phyloP scores from a whole-genome alignment of 2,329 filamentous ascomycete species.

The Lasiodiplodia hormozganensis region DNA sequence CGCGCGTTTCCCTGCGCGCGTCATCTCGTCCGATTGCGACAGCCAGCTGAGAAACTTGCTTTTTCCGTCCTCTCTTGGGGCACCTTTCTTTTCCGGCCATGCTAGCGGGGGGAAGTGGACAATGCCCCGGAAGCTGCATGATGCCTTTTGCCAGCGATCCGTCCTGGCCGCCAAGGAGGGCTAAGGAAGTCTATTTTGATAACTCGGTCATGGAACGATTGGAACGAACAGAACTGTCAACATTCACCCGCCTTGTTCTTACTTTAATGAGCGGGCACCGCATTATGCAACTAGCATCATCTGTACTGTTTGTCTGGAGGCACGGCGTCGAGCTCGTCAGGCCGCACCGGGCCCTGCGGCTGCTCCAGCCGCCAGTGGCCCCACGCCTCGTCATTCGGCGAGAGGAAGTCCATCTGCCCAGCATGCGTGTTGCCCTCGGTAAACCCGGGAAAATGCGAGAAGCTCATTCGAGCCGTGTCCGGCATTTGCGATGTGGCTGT shows the following conservation, averaged over 20 bases:
- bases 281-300: neutral
- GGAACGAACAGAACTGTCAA: neutral
- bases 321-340: slow-evolving; percentile 5
- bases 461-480: slow-evolving; percentile 20
- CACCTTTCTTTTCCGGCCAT: neutral
- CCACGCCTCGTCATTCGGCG: slow-evolving; percentile 5
- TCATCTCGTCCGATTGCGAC: neutral
- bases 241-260: neutral
- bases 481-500: slow-evolving; percentile 11
- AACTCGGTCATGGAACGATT: neutral
- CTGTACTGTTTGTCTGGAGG: slow-evolving; percentile 13
- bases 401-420: slow-evolving; percentile 11
- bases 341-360: slow-evolving; percentile 2
- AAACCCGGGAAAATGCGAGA: slow-evolving; percentile 16
- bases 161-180: slow-evolving; percentile 3
- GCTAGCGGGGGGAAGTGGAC: slow-evolving; percentile 2
- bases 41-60: neutral
- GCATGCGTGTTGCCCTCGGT: neutral
- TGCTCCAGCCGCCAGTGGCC: slow-evolving; percentile 14
- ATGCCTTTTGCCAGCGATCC: slow-evolving; percentile 5
- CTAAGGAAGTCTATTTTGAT: slow-evolving; percentile 26
- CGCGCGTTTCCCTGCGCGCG: neutral
- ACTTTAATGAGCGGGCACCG: neutral
- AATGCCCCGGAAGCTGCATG: neutral
- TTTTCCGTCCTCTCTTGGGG: neutral